Conservation (phyloP, 306 rosid species). For the Begonia masoniana region DNA sequence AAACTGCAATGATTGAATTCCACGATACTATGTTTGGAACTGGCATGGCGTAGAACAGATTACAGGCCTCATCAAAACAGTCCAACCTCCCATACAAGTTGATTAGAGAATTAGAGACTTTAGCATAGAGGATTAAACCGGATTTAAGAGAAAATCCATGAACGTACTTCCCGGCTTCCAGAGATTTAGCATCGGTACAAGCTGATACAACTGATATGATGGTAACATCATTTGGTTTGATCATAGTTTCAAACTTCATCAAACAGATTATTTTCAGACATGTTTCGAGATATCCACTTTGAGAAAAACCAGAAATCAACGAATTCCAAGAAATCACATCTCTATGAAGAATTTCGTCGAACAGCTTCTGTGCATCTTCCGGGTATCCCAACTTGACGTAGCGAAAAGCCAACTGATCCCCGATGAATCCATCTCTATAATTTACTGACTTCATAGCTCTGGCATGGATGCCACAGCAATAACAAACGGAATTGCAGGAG, state of each 20-base stretch:
- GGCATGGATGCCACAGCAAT: constrained; percentile 45
- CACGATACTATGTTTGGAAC: constrained; percentile 43
- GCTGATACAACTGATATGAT: constrained; percentile 42
- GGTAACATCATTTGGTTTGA: constrained; percentile 42
- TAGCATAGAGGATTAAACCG: constrained; percentile 36
- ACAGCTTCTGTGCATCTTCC: constrained; percentile 43
- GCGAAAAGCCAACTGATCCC: constrained; percentile 48
- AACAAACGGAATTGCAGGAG: constrained; percentile 31
- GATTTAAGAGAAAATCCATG: constrained; percentile 46
- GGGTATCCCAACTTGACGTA: constrained; percentile 34
- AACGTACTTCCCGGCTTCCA: constrained; percentile 35
- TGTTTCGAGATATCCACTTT: constrained; percentile 23
- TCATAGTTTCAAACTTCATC: constrained; percentile 26
- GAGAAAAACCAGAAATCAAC: constrained; percentile 48
- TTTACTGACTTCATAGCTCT: constrained; percentile 41
- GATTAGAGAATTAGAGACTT: constrained; percentile 46
- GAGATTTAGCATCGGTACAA: constrained; percentile 27
- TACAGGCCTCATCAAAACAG: constrained; percentile 23
- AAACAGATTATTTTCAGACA: constrained; percentile 30
- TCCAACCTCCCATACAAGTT: constrained; percentile 66
- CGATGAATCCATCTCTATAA: constrained; percentile 58
- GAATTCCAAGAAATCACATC: constrained; percentile 66
- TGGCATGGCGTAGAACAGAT: constrained; percentile 35
- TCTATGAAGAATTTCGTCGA: constrained; percentile 48
- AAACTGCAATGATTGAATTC: constrained; percentile 48